phyloP scores from a whole-genome alignment of 2,329 filamentous ascomycete species.

The Diaporthe eres region DNA sequence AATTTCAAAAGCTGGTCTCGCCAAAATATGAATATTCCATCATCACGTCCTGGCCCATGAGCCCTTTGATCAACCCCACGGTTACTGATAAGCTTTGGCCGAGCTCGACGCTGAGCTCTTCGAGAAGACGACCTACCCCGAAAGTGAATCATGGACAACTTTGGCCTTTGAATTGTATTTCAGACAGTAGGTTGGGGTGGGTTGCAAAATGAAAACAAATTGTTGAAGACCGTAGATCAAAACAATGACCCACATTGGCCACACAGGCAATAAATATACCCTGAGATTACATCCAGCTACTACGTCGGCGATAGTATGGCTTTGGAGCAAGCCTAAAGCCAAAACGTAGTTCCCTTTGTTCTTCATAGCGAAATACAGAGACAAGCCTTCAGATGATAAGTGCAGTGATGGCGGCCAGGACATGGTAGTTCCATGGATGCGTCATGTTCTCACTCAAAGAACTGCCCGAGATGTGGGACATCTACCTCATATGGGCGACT shows the following conservation, averaged over 20 bases:
- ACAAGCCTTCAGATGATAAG: no score
- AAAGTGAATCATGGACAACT: neutral
- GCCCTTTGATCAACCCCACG: neutral
- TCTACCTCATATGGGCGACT: no score
- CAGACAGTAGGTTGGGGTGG: neutral
- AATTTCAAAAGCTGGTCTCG: neutral
- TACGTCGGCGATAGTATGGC: neutral
- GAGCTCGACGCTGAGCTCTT: neutral
- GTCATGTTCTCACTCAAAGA: no score
- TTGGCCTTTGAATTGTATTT: no score
- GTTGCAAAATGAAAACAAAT: neutral
- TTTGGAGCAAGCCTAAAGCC: neutral
- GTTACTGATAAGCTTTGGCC: neutral
- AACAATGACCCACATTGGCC: neutral
- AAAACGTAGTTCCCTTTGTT: neutral
- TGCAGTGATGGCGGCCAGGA: no score
- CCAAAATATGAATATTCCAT: no score
- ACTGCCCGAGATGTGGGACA: no score
- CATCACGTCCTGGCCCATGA: no score
- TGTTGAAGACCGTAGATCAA: neutral
- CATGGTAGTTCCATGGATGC: no score
- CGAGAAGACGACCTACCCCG: neutral
- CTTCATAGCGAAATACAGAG: neutral
- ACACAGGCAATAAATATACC: neutral
- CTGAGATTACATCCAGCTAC: neutral